Evolutionary conservation across 1,284 basidiomycete genomes (phyloP).

Genomic region (Cryptococcus sp.): DNA sequence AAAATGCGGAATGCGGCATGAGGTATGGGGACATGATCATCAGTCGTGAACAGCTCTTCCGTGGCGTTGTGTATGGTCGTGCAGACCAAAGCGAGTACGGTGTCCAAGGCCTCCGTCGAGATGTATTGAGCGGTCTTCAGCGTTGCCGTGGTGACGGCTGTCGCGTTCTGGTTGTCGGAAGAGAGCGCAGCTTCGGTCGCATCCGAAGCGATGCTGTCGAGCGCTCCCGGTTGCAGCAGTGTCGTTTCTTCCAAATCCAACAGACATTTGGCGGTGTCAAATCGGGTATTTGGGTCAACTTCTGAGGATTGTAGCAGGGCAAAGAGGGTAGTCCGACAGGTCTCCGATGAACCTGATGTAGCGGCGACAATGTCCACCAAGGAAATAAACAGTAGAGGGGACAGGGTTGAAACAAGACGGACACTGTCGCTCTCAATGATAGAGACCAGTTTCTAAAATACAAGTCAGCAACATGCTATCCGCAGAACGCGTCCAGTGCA

Average conservation of each 20-base stretch:
- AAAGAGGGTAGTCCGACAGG: constrained; percentile 15
- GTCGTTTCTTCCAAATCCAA: constrained; percentile 3
- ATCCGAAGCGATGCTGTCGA: constrained; percentile 37
- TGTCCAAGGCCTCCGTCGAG: constrained; percentile 31
- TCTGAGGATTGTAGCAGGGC: constrained; percentile 15
- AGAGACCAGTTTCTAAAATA: constrained; percentile 6
- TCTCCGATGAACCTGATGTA: not conserved
- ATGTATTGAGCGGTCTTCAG: constrained; percentile 15
- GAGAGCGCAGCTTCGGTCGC: constrained; percentile 36
- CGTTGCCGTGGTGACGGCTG: constrained; percentile 15
- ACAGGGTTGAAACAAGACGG: constrained; percentile 14
- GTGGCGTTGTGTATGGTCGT: constrained; percentile 57
- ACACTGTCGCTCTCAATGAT: not conserved
- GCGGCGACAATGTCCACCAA: constrained; percentile 20
- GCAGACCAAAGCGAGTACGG: constrained; percentile 48
- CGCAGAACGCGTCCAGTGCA: not conserved
- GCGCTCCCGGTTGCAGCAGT: constrained; percentile 21
- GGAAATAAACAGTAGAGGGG: constrained; percentile 15
- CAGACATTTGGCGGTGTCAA: constrained; percentile 20
- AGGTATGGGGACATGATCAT: constrained; percentile 12
- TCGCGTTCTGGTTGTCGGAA: constrained; percentile 9
- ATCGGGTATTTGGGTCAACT: constrained; percentile 21
- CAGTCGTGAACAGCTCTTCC: constrained; percentile 51
- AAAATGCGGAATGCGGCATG: constrained; percentile 33
- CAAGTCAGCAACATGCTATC: not conserved